Base-by-base conservation (phyloP, 176 grass and related monocot species). In the Phoenix roebelenii region DNA sequence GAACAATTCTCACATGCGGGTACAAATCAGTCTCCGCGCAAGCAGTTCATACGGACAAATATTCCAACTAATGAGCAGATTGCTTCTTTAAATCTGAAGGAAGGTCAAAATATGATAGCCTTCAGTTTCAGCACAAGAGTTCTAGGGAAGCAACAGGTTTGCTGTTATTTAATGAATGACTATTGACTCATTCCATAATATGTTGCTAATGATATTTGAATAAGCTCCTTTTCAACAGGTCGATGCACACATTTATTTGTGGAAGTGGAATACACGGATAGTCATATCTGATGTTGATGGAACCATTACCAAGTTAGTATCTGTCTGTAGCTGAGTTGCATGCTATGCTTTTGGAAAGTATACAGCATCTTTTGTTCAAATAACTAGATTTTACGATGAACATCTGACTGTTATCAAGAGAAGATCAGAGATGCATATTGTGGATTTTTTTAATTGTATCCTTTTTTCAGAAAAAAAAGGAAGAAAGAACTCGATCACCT, bases 281-380 rank as follows among this genome's bases (percentile, higher is more conserved):
- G 93, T 98, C 20, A 98, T 98, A 75, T 98, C 93, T 73, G 93
- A 98, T 78, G 93, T 98, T n/a, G 93, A 98, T 79, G 93, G 93
- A 62, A 98, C 93, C 57, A 98, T 98, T 67, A 98, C 93, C 63
- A 92, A 81, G 88, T 98, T 89, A 83, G 60, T 4, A 67, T 67
- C 7, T 57, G 6, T 44, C 35, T 3, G 35, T 44, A 12, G 7
- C 35, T 44, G 35, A 1, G 5, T 44, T 44, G 7, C 35, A 44
- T 44, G 35, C 35, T 44, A 3, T 14, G 35, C 35, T 44, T 44
- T 44, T 44, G 35, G 10, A 44, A 44, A 44, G 35, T 6, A 44
- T 44, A 10, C 35, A 44, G 35, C 35, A 44, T 44, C 35, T 44
- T 44, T 10, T 7, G 35, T 14, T 44, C 35, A 44, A 10, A 44